Base-by-base conservation (phyloP, 2,329 filamentous ascomycete genomes). In the Venturia oleaginea region DNA sequence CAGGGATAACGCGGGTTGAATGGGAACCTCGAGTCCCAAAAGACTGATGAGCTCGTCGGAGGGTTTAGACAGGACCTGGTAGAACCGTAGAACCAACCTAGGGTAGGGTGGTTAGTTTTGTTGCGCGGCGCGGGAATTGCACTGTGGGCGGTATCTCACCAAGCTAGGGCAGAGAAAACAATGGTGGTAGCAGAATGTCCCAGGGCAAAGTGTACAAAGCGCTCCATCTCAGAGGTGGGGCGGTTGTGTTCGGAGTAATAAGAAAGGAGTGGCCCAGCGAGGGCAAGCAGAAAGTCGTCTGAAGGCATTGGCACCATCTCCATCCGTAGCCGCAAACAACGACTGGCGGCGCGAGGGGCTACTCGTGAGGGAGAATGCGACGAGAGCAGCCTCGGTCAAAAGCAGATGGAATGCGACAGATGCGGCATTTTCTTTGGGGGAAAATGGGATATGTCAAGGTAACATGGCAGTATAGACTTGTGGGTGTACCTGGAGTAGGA, bases 11-110 rank as follows among this genome's bases (percentile, higher is more conserved):
- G 92, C 87, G 62, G 94, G 94, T 30, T 91, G 83, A 67, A 92
- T 88, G 67, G 94, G 94, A 62, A 99, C 93, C 73, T 99, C 94
- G 73, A 97, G 87, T 66, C 93, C 92, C 59, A 99, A 86, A 61
- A 97, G 90, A 70, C 87, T 87, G 71, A 97, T 92, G 59, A 99
- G 85, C 68, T 96, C 87, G 65, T 93, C 90, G 65, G 96, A 91
- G 30, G 93, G 92, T 71, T 93, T 96, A 77, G 90, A 88, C 63
- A 97, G 82, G 43, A 95, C 94, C 73, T 92, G 90, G 79, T 89
- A 91, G 67, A 91, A 90, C 73, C 94, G 88, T 74, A 90, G 89
- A 66, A 92, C 81, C 67, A 96, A 83, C 91, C 91, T 94, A 68
- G 40, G 15, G 46, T 46, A 22, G 51, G 17, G 27, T 22, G 17